Evolutionary conservation across 1,284 basidiomycete genomes (phyloP).

Genomic region (Phellinidium pouzarii): DNA sequence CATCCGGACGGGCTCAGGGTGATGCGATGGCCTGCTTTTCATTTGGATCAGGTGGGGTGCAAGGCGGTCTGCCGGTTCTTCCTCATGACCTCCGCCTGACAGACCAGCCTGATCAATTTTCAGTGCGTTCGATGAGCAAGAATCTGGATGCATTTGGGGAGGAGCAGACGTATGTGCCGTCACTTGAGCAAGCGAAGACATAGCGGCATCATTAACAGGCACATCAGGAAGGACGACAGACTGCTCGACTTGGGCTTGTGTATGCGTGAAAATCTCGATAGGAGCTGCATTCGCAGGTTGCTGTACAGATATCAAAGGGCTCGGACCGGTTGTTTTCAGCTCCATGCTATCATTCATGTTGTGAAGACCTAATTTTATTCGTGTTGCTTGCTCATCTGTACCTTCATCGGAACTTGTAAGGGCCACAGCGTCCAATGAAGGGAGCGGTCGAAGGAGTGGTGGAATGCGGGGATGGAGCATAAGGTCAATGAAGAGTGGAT

Average conservation of each 20-base stretch:
- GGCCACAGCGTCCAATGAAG: conserved; percentile 53
- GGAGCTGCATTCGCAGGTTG: background rate
- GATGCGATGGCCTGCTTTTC: background rate
- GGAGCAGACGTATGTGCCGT: background rate
- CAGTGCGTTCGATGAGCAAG: background rate
- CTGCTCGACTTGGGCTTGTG: background rate
- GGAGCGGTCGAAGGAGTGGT: conserved; percentile 61
- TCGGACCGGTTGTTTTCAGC: background rate
- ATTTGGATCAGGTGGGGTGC: background rate
- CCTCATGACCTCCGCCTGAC: background rate
- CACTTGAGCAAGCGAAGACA: too few relatives aligned
- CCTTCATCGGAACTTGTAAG: conserved; percentile 57
- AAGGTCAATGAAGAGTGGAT: conserved; percentile 43
- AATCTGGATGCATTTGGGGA: background rate
- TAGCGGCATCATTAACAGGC: background rate
- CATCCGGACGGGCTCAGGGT: conserved; percentile 16
- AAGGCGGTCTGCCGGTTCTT: background rate
- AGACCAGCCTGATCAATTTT: background rate
- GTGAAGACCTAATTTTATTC: conserved; percentile 35
- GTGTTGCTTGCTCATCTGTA: conserved; percentile 46
- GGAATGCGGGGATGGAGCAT: conserved; percentile 72
- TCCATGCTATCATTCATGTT: background rate
- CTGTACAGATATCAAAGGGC: background rate
- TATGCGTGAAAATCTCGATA: background rate
- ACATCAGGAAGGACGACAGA: background rate